A percentile compares a stretch with the other conserved stretches of the same genome.
Conservation (phyloP, 1,284 basidiomycete species). For the Puccinia novopanici region DNA sequence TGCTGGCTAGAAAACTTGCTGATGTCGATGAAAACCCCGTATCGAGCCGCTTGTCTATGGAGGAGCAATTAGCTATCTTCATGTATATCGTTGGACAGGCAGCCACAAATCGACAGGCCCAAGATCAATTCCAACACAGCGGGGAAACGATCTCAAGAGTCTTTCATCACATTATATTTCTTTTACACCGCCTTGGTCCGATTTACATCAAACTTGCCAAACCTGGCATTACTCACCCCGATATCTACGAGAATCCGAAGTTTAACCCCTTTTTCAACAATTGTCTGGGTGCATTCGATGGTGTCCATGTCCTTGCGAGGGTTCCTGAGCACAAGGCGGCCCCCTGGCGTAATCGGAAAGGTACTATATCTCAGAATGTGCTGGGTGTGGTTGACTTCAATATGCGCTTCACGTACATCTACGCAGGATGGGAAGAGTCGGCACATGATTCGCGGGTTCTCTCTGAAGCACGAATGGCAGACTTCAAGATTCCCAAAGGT, state of each 20-base stretch:
- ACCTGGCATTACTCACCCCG: background rate
- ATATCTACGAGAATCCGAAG: constrained; percentile 58
- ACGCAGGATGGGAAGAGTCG: constrained; percentile 61
- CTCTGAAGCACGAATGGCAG: constrained; percentile 53
- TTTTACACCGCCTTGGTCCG: background rate
- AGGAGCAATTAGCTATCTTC: background rate
- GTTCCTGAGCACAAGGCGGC: too few species aligned
- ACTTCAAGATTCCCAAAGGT: constrained; percentile 58
- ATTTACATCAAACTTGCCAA: constrained; percentile 40
- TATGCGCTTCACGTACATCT: constrained; percentile 59
- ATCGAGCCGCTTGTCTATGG: too few species aligned
- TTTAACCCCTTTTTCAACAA: constrained; percentile 60
- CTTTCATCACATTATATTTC: constrained; percentile 12
- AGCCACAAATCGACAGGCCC: constrained; percentile 19
- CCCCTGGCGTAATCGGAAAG: constrained; percentile 59
- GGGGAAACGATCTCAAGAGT: constrained; percentile 52
- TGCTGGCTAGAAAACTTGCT: too few species aligned
- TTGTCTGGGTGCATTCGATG: constrained; percentile 61
- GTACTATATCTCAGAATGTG: constrained; percentile 59
- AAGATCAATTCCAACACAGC: constrained; percentile 51
- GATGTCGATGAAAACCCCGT: too few species aligned
- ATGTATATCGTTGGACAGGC: background rate
- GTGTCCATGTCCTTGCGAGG: too few species aligned
- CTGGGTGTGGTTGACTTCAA: too few species aligned
- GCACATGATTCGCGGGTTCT: constrained; percentile 59